phyloP scores from a whole-genome alignment of 345 rosid species.

The Linum tenue region DNA sequence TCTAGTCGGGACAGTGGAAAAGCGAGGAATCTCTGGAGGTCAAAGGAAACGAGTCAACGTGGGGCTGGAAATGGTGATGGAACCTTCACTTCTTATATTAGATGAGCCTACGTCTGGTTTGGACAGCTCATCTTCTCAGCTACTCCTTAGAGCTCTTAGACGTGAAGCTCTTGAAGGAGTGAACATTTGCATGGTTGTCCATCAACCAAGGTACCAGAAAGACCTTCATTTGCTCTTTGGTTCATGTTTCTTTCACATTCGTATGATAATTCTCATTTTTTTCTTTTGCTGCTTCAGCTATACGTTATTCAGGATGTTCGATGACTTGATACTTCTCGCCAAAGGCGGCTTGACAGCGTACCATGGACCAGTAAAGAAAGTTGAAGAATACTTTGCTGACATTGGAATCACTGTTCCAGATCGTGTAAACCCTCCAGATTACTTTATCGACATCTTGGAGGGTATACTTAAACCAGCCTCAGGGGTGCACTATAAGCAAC shows the following conservation, averaged over 20 bases:
- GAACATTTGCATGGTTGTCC: conserved; percentile 88
- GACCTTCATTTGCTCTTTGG: not conserved
- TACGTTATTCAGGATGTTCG: conserved; percentile 84
- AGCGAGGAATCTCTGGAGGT: conserved; percentile 97
- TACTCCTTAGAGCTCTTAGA: conserved; percentile 86
- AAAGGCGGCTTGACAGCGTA: conserved; percentile 89
- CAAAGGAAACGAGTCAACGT: conserved; percentile 98
- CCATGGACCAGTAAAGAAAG: conserved; percentile 91
- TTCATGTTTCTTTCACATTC: not conserved
- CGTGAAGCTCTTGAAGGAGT: conserved; percentile 99
- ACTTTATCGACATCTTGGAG: conserved; percentile 89
- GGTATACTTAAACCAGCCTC: conserved; percentile 68
- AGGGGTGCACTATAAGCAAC: conserved; percentile 66
- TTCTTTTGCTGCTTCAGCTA: conserved; percentile 44
- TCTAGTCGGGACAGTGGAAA: conserved; percentile 91
- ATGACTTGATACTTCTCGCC: conserved; percentile 90
- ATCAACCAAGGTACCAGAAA: conserved; percentile 68
- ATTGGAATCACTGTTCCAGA: conserved; percentile 85
- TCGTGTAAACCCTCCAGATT: conserved; percentile 92
- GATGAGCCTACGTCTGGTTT: conserved; percentile 98
- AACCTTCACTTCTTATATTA: conserved; percentile 92
- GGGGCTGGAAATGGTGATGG: conserved; percentile 99
- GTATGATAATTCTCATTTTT: not conserved
- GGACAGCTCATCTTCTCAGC: conserved; percentile 95
- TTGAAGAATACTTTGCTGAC: conserved; percentile 75